phyloP scores from a whole-genome alignment of 176 grass and related monocot genomes.

The Oryza meyeriana region DNA sequence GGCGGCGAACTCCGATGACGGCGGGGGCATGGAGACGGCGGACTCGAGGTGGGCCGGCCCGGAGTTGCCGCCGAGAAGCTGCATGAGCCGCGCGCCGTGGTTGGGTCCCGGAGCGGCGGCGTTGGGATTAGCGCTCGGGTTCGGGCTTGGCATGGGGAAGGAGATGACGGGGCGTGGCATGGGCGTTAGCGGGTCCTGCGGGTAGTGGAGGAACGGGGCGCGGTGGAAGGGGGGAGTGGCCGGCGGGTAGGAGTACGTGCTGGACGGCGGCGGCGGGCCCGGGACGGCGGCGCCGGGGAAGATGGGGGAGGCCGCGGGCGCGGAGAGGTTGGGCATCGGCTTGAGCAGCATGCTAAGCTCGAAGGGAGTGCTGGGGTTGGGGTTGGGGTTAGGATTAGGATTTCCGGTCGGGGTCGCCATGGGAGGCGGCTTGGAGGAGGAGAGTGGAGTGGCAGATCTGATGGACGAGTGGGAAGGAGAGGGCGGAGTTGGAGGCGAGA shows the following conservation, averaged over 20 bases:
- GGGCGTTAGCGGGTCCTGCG: constrained; percentile 39
- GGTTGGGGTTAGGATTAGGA: constrained; percentile 52
- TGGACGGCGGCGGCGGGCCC: constrained; percentile 41
- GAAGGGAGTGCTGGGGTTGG: constrained; percentile 34
- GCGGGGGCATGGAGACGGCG: constrained; percentile 68
- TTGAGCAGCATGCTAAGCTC: constrained; percentile 67
- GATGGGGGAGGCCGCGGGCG: constrained; percentile 33
- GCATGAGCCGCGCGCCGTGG: constrained; percentile 87
- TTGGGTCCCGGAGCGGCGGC: constrained; percentile 50
- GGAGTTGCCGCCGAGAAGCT: constrained; percentile 78
- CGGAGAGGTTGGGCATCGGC: constrained; percentile 40
- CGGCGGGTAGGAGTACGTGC: constrained; percentile 72
- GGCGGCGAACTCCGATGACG: constrained; percentile 44
- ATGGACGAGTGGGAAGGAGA: constrained; percentile 9
- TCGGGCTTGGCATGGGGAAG: constrained; percentile 43
- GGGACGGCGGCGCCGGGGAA: constrained; percentile 32
- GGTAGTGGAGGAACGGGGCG: constrained; percentile 63
- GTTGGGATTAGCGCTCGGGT: constrained; percentile 38
- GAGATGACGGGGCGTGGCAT: constrained; percentile 50
- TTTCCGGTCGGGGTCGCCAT: constrained; percentile 85
- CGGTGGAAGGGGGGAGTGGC: constrained; percentile 71
- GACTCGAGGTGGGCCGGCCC: constrained; percentile 59
- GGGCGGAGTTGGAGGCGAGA: constrained; percentile 23
- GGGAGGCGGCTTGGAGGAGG: constrained; percentile 28
- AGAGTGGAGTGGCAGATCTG: constrained; percentile 42